A percentile compares a stretch with the other conserved stretches of the same genome.
These are phyloP conservation scores for Collariella sp. DNA, from an alignment of 495 filamentous ascomycete genomes.

Conservation along the genomic window DNA sequence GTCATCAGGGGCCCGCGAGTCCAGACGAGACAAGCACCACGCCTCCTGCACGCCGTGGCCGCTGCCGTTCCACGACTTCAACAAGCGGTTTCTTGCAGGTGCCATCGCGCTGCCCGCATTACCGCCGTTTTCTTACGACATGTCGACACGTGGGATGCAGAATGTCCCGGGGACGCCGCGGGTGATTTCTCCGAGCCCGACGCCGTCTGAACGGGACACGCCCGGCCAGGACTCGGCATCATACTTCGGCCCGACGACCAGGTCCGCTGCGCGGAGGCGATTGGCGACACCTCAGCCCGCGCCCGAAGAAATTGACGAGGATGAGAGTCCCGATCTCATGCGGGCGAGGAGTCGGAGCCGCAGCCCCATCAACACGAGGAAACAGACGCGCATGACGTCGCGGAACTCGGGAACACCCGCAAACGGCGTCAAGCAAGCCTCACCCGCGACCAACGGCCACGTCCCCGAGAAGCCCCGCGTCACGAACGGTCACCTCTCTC, in stretches of 20 bases:
- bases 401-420: slow-evolving; percentile 14
- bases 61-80: slow-evolving; percentile 34
- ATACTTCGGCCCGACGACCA: slow-evolving; percentile 52
- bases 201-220: slow-evolving; percentile 46
- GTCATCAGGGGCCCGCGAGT: slow-evolving; percentile 27
- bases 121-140: slow-evolving; percentile 38
- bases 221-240: slow-evolving; percentile 33
- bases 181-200: slow-evolving; percentile 61
- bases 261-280: slow-evolving; percentile 51
- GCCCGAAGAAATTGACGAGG: slow-evolving; percentile 14
- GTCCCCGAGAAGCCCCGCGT: slow-evolving; percentile 15
- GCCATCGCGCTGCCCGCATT: slow-evolving; percentile 39
- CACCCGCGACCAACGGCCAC: slow-evolving; percentile 9
- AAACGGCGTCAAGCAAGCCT: slow-evolving; percentile 6
- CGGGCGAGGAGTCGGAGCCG: slow-evolving; percentile 42
- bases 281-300: slow-evolving; percentile 30
- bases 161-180: slow-evolving; percentile 28
- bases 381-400: slow-evolving; percentile 40
- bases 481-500: slow-evolving; percentile 63
- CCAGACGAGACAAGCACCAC: slow-evolving; percentile 43
- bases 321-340: slow-evolving; percentile 33
- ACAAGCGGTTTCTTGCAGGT: slow-evolving; percentile 46
- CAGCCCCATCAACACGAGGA: slow-evolving; percentile 44
- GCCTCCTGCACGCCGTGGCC: slow-evolving; percentile 37
- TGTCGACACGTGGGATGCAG: slow-evolving; percentile 24